Conservation (phyloP, 208 protist species). For the Acanthamoeba divionensis region DNA sequence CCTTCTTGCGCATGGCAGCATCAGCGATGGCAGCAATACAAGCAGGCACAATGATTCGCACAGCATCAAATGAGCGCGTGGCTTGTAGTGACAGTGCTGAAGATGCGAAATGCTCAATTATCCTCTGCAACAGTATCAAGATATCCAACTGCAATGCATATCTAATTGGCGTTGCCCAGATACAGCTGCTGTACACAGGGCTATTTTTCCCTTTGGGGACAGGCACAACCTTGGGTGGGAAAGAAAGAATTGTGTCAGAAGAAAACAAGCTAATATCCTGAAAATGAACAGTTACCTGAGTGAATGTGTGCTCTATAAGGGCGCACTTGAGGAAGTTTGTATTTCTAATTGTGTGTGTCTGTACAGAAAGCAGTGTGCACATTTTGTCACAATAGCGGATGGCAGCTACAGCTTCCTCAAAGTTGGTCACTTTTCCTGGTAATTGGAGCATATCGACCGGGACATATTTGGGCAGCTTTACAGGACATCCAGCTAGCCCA, state of each 20-base stretch:
- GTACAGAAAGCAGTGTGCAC: slow-evolving; percentile 71
- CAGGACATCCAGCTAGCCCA: slow-evolving; percentile 59
- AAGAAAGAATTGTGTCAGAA: not conserved
- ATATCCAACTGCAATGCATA: slow-evolving; percentile 69
- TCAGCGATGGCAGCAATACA: slow-evolving; percentile 55
- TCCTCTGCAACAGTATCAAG: slow-evolving; percentile 42
- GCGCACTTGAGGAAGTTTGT: slow-evolving; percentile 66
- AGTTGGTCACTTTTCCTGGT: slow-evolving; percentile 47
- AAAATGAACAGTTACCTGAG: not conserved
- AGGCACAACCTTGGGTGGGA: slow-evolving; percentile 46
- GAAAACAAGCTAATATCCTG: not conserved
- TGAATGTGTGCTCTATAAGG: slow-evolving; percentile 73
- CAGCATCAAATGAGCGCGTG: slow-evolving; percentile 51
- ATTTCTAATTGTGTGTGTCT: slow-evolving; percentile 65
- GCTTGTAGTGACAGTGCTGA: slow-evolving; percentile 44
- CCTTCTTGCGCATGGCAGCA: slow-evolving; percentile 59
- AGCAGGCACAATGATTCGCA: slow-evolving; percentile 47
- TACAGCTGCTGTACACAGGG: slow-evolving; percentile 60
- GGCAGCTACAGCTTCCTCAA: slow-evolving; percentile 69
- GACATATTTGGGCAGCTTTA: slow-evolving; percentile 60
- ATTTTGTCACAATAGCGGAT: slow-evolving; percentile 73
- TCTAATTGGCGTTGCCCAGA: slow-evolving; percentile 61
- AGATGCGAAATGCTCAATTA: slow-evolving; percentile 54
- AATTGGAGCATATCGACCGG: slow-evolving; percentile 69
- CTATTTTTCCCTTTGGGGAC: slow-evolving; percentile 56